phyloP scores from a whole-genome alignment of 305 asterid genomes.

The Stenogyne calaminthoides region DNA sequence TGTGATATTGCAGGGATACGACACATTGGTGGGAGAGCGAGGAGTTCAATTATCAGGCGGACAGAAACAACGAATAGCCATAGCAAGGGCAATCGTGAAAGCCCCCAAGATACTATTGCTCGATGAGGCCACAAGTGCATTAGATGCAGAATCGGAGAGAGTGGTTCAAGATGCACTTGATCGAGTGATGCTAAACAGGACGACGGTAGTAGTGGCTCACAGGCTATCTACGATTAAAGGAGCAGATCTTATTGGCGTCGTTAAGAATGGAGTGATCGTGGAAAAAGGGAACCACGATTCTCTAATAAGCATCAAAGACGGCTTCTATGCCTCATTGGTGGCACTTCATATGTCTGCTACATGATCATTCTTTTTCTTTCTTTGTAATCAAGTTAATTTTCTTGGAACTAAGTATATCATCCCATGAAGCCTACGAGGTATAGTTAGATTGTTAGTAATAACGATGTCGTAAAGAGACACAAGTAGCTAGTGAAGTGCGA shows the following conservation, averaged over 20 bases:
- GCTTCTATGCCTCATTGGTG: constrained; percentile 56
- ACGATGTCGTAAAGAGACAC: constrained; percentile 1
- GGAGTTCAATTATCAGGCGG: constrained; percentile 70
- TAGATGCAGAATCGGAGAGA: constrained; percentile 71
- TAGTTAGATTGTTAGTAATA: constrained; percentile 14
- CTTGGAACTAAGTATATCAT: not conserved
- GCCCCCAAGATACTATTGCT: constrained; percentile 53
- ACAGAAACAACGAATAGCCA: constrained; percentile 62
- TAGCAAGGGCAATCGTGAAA: constrained; percentile 58
- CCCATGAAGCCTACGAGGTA: not conserved
- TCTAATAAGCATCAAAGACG: constrained; percentile 47
- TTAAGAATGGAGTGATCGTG: constrained; percentile 54
- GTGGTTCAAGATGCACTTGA: constrained; percentile 71
- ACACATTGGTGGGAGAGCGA: constrained; percentile 59
- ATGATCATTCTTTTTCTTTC: not conserved
- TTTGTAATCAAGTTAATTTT: not conserved
- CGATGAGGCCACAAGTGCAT: constrained; percentile 73
- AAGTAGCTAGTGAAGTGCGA: constrained; percentile 2
- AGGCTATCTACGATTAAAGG: constrained; percentile 60
- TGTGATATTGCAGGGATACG: constrained; percentile 43
- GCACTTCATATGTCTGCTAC: constrained; percentile 46
- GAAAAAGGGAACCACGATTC: constrained; percentile 66
- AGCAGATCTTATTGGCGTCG: constrained; percentile 58
- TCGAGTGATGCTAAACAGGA: constrained; percentile 56
- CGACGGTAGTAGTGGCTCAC: constrained; percentile 63